Percentiles rank a stretch among this genome's conserved stretches.
These are phyloP conservation scores for Stenocarpella maydis DNA, from an alignment of 2,329 filamentous ascomycete genomes.

Conservation along the genomic window DNA sequence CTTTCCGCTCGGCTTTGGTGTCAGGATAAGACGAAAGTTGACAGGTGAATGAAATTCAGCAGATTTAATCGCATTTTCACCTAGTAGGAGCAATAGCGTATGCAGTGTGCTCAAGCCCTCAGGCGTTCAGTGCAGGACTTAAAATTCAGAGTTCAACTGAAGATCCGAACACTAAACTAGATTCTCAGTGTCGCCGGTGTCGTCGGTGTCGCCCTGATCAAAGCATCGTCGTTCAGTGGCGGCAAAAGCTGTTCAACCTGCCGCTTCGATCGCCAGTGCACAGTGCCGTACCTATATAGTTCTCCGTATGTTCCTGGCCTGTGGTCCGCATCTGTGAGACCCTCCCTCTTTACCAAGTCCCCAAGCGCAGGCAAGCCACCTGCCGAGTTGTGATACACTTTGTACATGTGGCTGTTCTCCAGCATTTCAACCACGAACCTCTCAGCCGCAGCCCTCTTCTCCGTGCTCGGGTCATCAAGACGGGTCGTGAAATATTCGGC, in stretches of 20 bases:
- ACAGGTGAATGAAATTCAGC: too few species aligned
- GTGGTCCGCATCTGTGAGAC: slow-evolving; percentile 18
- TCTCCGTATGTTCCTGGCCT: slow-evolving; percentile 7
- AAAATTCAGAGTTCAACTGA: too few species aligned
- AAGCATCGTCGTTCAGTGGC: neutral
- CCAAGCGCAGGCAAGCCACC: slow-evolving; percentile 5
- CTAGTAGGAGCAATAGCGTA: too few species aligned
- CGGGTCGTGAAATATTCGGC: slow-evolving; percentile 21
- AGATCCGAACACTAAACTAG: too few species aligned
- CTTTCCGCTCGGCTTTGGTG: too few species aligned
- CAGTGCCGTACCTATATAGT: slow-evolving; percentile 7
- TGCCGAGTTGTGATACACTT: slow-evolving; percentile 15
- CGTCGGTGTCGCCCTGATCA: slow-evolving; percentile 3
- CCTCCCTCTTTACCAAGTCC: slow-evolving; percentile 24
- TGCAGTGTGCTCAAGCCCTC: too few species aligned
- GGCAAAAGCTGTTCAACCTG: neutral
- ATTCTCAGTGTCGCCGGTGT: neutral
- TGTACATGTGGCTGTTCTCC: slow-evolving; percentile 20
- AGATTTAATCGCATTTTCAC: too few species aligned
- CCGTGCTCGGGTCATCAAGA: slow-evolving; percentile 2
- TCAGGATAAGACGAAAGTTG: too few species aligned
- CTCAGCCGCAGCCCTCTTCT: slow-evolving; percentile 15
- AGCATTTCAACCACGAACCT: slow-evolving; percentile 29
- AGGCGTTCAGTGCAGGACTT: too few species aligned
- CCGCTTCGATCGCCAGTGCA: slow-evolving; percentile 16